Evolutionary conservation across 257 asterid species (phyloP).

Genomic region (Lantana camara): DNA sequence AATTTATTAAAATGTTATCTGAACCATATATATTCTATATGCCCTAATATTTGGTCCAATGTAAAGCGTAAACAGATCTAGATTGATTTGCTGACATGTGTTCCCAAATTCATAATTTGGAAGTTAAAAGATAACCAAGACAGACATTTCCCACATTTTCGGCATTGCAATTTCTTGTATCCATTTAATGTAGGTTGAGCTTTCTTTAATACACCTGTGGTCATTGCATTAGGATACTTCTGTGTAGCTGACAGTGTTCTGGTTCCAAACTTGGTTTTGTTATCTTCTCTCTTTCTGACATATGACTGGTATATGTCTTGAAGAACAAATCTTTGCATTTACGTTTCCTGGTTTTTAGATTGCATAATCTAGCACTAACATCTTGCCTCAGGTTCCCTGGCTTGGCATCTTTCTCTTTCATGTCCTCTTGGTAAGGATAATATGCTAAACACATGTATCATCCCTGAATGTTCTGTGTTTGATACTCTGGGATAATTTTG

Average conservation of each 20-base stretch:
- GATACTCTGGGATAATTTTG: too few relatives aligned
- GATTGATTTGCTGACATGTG: slow-evolving; percentile 7
- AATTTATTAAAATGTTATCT: neutral
- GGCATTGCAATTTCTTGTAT: too few relatives aligned
- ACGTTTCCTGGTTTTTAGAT: neutral
- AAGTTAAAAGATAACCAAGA: neutral
- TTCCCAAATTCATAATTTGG: neutral
- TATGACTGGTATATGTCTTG: too few relatives aligned
- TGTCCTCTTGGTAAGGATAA: slow-evolving; percentile 1
- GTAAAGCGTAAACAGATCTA: neutral
- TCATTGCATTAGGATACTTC: too few relatives aligned
- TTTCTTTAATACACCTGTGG: too few relatives aligned
- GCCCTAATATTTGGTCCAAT: slow-evolving; percentile 1
- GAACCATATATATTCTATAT: neutral
- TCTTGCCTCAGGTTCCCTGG: slow-evolving; percentile 5
- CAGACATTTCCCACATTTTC: too few relatives aligned
- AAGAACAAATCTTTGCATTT: too few relatives aligned
- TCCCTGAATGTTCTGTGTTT: neutral
- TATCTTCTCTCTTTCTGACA: neutral
- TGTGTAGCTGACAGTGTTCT: neutral
- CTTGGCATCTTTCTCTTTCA: neutral
- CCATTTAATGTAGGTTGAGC: too few relatives aligned
- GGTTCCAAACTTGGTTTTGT: neutral
- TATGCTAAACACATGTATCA: neutral
- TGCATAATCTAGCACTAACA: neutral